Percentiles rank a stretch among this genome's conserved stretches.
Evolutionary conservation across 2,329 filamentous ascomycete genomes (phyloP).

Genomic region (Fusarium sp.): DNA sequence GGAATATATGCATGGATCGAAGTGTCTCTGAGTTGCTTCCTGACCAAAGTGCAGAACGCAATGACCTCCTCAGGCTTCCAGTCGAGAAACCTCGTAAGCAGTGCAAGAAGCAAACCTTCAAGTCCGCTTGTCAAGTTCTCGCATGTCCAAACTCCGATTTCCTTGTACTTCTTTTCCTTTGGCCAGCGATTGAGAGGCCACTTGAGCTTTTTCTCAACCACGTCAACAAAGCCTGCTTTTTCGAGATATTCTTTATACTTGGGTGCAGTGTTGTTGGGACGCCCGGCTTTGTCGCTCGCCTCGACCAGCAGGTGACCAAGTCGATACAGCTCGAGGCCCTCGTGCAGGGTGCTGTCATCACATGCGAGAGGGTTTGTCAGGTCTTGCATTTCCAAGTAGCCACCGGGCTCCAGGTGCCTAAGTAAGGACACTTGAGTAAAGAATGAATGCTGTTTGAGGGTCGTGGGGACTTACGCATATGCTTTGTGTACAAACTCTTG

Average conservation of each 20-base stretch:
- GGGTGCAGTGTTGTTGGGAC: neutral
- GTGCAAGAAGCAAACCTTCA: slow-evolving; percentile 8
- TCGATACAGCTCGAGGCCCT: neutral
- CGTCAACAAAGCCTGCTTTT: slow-evolving; percentile 16
- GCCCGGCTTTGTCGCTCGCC: slow-evolving; percentile 5
- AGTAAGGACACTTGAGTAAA: rapidly evolving
- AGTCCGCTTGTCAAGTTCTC: slow-evolving; percentile 4
- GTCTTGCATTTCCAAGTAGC: slow-evolving; percentile 21
- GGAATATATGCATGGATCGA: slow-evolving; percentile 14
- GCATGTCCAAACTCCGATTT: slow-evolving; percentile 9
- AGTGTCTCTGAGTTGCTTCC: slow-evolving; percentile 3
- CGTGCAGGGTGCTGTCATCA: slow-evolving; percentile 7
- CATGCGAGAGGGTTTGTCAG: slow-evolving; percentile 9
- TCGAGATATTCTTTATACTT: slow-evolving; percentile 14
- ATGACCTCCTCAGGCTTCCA: slow-evolving; percentile 13
- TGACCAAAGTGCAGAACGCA: neutral
- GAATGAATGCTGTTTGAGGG: rapidly evolving
- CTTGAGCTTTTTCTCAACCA: slow-evolving; percentile 9
- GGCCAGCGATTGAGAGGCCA: slow-evolving; percentile 22
- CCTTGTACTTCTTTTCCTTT: slow-evolving; percentile 19
- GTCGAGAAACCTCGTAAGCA: slow-evolving; percentile 3
- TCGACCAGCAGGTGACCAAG: neutral
- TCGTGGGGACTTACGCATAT: neutral
- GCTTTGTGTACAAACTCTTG: neutral
- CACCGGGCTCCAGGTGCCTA: slow-evolving; percentile 18